Evolutionary conservation across 2,329 filamentous ascomycete species (phyloP).

Genomic region (Colletotrichum sp.): DNA sequence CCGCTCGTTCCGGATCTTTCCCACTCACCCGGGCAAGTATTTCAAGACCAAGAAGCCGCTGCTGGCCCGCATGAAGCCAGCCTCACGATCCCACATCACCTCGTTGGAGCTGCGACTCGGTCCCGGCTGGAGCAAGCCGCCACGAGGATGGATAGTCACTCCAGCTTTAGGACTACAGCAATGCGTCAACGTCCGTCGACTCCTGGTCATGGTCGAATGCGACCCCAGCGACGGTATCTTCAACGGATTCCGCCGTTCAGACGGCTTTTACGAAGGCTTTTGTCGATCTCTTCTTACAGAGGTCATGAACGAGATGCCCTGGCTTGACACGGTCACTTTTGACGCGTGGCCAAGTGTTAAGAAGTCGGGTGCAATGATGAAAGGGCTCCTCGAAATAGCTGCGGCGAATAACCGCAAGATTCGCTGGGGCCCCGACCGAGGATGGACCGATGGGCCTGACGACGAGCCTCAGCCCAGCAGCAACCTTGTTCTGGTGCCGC

Average conservation of each 20-base stretch:
- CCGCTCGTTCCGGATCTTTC: slow-evolving; percentile 70
- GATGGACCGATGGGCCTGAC: slow-evolving; percentile 64
- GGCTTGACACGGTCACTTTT: slow-evolving; percentile 66
- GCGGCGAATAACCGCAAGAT: slow-evolving; percentile 55
- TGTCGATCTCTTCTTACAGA: slow-evolving; percentile 60
- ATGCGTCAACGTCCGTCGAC: slow-evolving; percentile 60
- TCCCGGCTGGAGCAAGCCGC: slow-evolving; percentile 75
- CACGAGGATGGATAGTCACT: slow-evolving; percentile 73
- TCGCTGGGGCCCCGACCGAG: slow-evolving; percentile 71
- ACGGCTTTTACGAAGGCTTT: slow-evolving; percentile 75
- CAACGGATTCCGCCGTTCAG: slow-evolving; percentile 68
- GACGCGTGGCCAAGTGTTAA: slow-evolving; percentile 72
- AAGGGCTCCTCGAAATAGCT: slow-evolving; percentile 60
- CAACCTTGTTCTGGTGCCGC: slow-evolving; percentile 6
- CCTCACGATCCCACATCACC: slow-evolving; percentile 65
- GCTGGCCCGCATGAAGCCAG: slow-evolving; percentile 67
- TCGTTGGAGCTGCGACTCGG: slow-evolving; percentile 74
- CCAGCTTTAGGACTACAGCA: slow-evolving; percentile 67
- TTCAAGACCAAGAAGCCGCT: slow-evolving; percentile 78
- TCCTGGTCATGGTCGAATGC: slow-evolving; percentile 74
- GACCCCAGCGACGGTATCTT: slow-evolving; percentile 74
- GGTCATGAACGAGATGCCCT: slow-evolving; percentile 63
- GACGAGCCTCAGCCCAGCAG: slow-evolving; percentile 31
- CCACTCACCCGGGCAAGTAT: slow-evolving; percentile 66
- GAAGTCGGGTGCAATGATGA: slow-evolving; percentile 69